These are phyloP conservation scores for Parathielavia appendiculata DNA, from an alignment of 495 filamentous ascomycete species.

Conservation along the genomic window DNA sequence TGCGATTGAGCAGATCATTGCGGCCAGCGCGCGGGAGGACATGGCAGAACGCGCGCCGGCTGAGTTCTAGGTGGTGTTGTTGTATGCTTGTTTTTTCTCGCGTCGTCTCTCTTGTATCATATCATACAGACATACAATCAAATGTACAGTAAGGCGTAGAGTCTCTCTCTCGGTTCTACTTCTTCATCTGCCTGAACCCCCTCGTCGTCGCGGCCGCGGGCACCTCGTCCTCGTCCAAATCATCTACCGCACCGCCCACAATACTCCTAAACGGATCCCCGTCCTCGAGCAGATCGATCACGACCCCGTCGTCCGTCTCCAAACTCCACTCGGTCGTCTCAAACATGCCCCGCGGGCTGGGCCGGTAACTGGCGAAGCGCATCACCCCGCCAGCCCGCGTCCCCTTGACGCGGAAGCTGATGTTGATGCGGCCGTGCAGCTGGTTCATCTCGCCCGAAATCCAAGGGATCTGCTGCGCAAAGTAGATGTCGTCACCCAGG, in stretches of 20 bases:
- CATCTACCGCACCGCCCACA: slow-evolving; percentile 26
- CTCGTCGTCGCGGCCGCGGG: slow-evolving; percentile 29
- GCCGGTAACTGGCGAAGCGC: slow-evolving; percentile 73
- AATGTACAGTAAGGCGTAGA: slow-evolving; percentile 20
- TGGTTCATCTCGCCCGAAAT: slow-evolving; percentile 92
- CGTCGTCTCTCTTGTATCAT: slow-evolving; percentile 16
- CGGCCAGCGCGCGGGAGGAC: slow-evolving; percentile 5
- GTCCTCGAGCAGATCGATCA: slow-evolving; percentile 62
- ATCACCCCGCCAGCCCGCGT: slow-evolving; percentile 66
- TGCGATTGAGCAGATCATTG: slow-evolving; percentile 12
- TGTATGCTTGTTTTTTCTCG: neutral
- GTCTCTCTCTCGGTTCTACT: slow-evolving; percentile 21
- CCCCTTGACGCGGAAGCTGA: slow-evolving; percentile 82
- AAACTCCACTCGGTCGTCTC: slow-evolving; percentile 74
- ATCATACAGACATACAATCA: slow-evolving; percentile 12
- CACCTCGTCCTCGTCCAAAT: slow-evolving; percentile 33
- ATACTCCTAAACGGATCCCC: slow-evolving; percentile 57
- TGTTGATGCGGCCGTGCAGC: slow-evolving; percentile 84
- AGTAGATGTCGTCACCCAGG: slow-evolving; percentile 91
- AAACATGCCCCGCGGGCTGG: slow-evolving; percentile 65
- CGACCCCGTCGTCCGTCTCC: slow-evolving; percentile 58
- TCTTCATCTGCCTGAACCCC: slow-evolving; percentile 43
- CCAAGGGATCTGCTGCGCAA: slow-evolving; percentile 82
- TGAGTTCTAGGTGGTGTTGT: neutral
- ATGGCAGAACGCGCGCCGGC: neutral